Percentiles rank a stretch among this genome's conserved stretches.
These are phyloP conservation scores for Platanus orientalis DNA, from an alignment of 164 flowering plant genomes.

Conservation along the genomic window DNA sequence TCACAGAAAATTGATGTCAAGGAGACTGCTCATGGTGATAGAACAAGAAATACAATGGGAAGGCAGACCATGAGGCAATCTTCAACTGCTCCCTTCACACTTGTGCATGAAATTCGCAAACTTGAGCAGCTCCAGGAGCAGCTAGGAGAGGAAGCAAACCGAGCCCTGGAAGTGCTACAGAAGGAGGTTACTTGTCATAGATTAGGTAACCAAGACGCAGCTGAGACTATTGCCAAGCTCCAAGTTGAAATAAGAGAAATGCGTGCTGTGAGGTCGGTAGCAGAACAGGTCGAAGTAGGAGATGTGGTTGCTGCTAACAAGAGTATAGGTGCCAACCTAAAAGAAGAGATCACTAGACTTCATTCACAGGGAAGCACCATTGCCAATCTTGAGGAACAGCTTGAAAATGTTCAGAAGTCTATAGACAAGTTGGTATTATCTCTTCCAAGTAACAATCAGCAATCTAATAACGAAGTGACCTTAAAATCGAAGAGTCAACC, in stretches of 20 bases:
- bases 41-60: conserved; percentile 44
- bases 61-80: conserved; percentile 90
- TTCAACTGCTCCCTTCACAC: conserved; percentile 81
- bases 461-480: conserved; percentile 31
- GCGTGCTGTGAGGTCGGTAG: conserved; percentile 46
- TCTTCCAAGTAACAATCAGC: conserved; percentile 58
- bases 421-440: conserved; percentile 87
- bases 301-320: conserved; percentile 42
- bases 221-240: conserved; percentile 93
- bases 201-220: conserved; percentile 94
- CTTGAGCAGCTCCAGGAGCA: conserved; percentile 96
- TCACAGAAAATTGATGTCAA: conserved; percentile 40
- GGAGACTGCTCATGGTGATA: conserved; percentile 33
- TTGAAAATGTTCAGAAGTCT: conserved; percentile 94
- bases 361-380: conserved; percentile 94
- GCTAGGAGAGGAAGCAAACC: conserved; percentile 94
- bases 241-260: conserved; percentile 91
- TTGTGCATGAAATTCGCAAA: conserved; percentile 92
- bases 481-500: conserved; percentile 45
- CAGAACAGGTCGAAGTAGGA: conserved; percentile 45
- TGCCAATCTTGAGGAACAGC: conserved; percentile 90
- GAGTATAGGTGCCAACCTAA: conserved; percentile 82
- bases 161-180: conserved; percentile 91
- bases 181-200: conserved; percentile 97
- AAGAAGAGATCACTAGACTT: conserved; percentile 95